Evolutionary conservation across 305 asterid genomes (phyloP), one percentile per base, ranked within the genome.

Genomic region (Stenogyne calaminthoides): DNA sequence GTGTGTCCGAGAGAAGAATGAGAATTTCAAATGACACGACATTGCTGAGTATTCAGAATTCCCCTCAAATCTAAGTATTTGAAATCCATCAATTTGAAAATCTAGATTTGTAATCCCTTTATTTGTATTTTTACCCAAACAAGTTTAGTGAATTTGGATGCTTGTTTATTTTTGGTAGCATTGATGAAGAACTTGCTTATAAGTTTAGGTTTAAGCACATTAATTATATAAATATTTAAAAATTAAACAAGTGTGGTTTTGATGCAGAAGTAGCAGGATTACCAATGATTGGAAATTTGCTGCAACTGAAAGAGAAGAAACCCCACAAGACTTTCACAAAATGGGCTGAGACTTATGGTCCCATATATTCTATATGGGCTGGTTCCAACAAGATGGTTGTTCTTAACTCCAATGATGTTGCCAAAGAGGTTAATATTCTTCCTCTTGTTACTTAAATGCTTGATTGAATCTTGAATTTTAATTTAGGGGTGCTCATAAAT

Each of bases 231-330:
- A 32, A 74, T n/a, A 20, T 52, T 18, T 12, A 18, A 18, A 59
- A 36, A 64, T 25, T 52, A 64, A 62, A 34, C 18, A 14, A 54
- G 14, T 42, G 32, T 69, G 64, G 47, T 61, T 77, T 75, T 67
- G 66, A 22, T 87, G 91, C 90, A 91, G 99, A 69, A 78, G 87
- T 90, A 14, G 89, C 92, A 22, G 98, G 99, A 10, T 59, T 92
- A 42, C 98, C 95, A 3, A 74, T 92, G 73, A 60, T 94, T 3
- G 99, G 98, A 32, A 94, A 91, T 82, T 71, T 94, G 78, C 87
- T 94, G 69, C 97, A 94, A 73, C 69, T 94, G 61, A 92, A 86
- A 74, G 96, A 92, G 85, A 92, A 92, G 86, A 94, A 94, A 42
- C 98, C 99, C 32, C 84, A 90, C 84, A 92, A 81, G 56, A 92